Conservation (phyloP, 352 stramenopile species). For the Pythium brachiatum region DNA sequence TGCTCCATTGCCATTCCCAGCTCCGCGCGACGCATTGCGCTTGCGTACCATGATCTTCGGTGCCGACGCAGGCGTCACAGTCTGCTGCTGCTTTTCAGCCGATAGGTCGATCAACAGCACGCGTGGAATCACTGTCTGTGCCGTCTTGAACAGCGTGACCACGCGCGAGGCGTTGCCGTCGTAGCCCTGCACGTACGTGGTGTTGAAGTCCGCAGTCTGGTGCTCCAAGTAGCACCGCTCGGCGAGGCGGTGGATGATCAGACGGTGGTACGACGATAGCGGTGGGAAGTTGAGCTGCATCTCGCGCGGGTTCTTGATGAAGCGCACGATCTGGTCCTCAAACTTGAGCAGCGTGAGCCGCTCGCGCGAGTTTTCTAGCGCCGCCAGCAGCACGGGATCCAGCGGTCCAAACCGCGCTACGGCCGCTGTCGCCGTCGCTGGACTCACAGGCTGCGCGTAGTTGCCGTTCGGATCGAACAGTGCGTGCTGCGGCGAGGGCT, state of each 20-base stretch:
- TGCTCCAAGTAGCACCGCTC: constrained; percentile 91
- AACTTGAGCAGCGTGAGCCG: constrained; percentile 82
- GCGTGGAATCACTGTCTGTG: constrained; percentile 68
- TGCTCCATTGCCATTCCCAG: constrained; percentile 32
- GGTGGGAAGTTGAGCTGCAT: constrained; percentile 75
- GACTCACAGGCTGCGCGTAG: constrained; percentile 41
- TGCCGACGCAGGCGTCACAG: constrained; percentile 65
- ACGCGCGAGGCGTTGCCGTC: constrained; percentile 70
- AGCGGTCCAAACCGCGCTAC: constrained; percentile 45
- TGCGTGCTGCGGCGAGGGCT: constrained; percentile 19
- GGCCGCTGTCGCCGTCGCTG: constrained; percentile 53
- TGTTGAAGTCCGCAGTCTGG: constrained; percentile 77
- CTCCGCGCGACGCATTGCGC: constrained; percentile 30
- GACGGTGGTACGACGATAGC: constrained; percentile 84
- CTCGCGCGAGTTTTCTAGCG: constrained; percentile 79
- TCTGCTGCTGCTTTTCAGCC: constrained; percentile 55
- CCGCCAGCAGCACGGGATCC: constrained; percentile 75
- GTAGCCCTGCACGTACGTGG: constrained; percentile 40
- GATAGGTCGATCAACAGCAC: constrained; percentile 90
- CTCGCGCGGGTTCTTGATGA: constrained; percentile 63
- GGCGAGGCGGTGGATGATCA: constrained; percentile 91
- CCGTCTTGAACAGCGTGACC: constrained; percentile 89
- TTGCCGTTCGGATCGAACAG: constrained; percentile 28
- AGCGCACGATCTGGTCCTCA: constrained; percentile 85
- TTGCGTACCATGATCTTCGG: constrained; percentile 94